A percentile compares a stretch with the other conserved stretches of the same genome.
Conservation (phyloP, 1,284 basidiomycete genomes). For the Malassezia globosa region DNA sequence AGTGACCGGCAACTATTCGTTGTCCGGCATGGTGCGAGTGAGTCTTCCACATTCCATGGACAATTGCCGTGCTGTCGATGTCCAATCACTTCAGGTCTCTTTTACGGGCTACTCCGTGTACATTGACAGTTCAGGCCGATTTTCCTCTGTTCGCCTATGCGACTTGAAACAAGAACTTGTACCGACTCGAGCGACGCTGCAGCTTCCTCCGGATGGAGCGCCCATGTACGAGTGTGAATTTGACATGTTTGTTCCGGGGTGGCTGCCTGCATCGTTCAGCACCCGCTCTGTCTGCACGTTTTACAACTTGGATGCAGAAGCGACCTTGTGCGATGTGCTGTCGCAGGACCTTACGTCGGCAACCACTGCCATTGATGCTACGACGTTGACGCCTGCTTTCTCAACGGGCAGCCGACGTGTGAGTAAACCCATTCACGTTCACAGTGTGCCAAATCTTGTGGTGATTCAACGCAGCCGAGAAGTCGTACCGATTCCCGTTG, state of each 20-base stretch:
- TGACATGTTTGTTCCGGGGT: constrained; percentile 40
- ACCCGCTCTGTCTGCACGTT: constrained; percentile 41
- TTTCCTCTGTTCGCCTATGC: constrained; percentile 31
- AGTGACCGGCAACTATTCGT: constrained; percentile 43
- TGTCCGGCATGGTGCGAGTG: constrained; percentile 32
- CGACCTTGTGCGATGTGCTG: constrained; percentile 18
- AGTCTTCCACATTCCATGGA: constrained; percentile 3
- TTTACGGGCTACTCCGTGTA: constrained; percentile 42
- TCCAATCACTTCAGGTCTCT: constrained; percentile 24
- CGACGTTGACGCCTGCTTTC: not conserved
- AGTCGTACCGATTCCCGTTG: constrained; percentile 42
- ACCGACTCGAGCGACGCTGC: not conserved
- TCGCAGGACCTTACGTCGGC: not conserved
- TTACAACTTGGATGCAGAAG: constrained; percentile 35
- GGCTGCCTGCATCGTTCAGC: constrained; percentile 39
- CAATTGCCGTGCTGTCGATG: constrained; percentile 14
- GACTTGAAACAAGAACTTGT: constrained; percentile 31
- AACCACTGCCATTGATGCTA: not conserved
- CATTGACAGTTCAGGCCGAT: constrained; percentile 37
- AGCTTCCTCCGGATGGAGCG: constrained; percentile 8
- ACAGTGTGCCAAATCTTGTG: constrained; percentile 28
- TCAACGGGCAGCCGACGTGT: too few relatives aligned
- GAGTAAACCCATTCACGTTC: constrained; percentile 3
- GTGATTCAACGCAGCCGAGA: constrained; percentile 36
- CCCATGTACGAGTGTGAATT: constrained; percentile 36